Evolutionary conservation across 2,329 filamentous ascomycete species (phyloP).

Genomic region (Boeremia lycopersici): DNA sequence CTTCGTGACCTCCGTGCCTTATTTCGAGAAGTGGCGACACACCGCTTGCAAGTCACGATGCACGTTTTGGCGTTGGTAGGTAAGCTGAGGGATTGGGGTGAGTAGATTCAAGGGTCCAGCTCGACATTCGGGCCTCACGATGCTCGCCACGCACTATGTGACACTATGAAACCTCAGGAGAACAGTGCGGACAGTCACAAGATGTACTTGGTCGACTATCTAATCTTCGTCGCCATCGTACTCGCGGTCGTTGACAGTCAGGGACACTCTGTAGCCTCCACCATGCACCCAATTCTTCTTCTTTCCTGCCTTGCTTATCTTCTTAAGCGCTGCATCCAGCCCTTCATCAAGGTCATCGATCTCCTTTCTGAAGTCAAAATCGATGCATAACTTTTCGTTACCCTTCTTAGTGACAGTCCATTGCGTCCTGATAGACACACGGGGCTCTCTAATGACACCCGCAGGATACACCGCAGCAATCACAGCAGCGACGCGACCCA

Average conservation of each 20-base stretch:
- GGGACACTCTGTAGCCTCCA: constrained; percentile 34
- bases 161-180: not conserved
- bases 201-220: not conserved
- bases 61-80: constrained; percentile 13
- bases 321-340: constrained; percentile 36
- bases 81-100: not conserved
- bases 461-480: constrained; percentile 67
- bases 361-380: constrained; percentile 33
- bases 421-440: constrained; percentile 30
- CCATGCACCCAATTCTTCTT: constrained; percentile 48
- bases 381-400: constrained; percentile 37
- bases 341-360: constrained; percentile 42
- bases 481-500: constrained; percentile 65
- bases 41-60: constrained; percentile 39
- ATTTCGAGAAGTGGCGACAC: constrained; percentile 21
- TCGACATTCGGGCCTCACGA: not conserved
- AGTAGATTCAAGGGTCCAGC: constrained; percentile 2
- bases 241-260: constrained; percentile 37
- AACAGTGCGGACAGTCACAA: constrained; percentile 7
- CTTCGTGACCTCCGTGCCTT: constrained; percentile 11
- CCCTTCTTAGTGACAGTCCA: constrained; percentile 39
- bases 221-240: constrained; percentile 24
- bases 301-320: constrained; percentile 47
- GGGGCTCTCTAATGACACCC: constrained; percentile 55
- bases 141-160: constrained; percentile 12